Percentiles rank a stretch among this genome's conserved stretches.
phyloP scores from a whole-genome alignment of 805 yeast genomes.

The Yamadazyma phyllophila region DNA sequence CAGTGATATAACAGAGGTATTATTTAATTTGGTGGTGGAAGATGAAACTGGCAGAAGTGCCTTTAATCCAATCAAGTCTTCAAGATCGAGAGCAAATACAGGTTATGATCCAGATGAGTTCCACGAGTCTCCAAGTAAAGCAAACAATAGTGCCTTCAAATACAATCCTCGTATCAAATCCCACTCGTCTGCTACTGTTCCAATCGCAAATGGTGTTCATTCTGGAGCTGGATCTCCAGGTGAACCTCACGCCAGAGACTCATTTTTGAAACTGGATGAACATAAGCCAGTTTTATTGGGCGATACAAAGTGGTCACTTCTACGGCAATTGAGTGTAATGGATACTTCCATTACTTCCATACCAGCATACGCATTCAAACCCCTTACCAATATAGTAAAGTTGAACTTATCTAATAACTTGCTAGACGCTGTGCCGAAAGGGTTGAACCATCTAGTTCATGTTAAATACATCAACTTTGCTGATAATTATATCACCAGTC shows the following conservation, averaged over 20 bases:
- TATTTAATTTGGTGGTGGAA: conserved; percentile 52
- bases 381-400: conserved; percentile 39
- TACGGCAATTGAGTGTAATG: conserved; percentile 40
- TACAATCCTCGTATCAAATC: conserved; percentile 23
- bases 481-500: conserved; percentile 38
- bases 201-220: neutral
- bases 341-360: conserved; percentile 39
- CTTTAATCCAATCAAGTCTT: conserved; percentile 11
- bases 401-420: conserved; percentile 57
- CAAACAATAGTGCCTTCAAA: conserved; percentile 24
- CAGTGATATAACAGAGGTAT: conserved; percentile 50
- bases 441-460: conserved; percentile 47
- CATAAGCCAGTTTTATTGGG: conserved; percentile 15
- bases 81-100: conserved; percentile 9
- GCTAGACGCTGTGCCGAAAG: conserved; percentile 50
- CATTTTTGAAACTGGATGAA: conserved; percentile 6
- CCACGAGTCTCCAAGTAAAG: conserved; percentile 3
- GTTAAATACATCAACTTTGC: conserved; percentile 47
- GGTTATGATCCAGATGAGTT: conserved; percentile 7
- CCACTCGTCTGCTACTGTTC: conserved; percentile 10
- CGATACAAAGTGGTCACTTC: conserved; percentile 38
- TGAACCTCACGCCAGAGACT: conserved; percentile 10
- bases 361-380: conserved; percentile 36
- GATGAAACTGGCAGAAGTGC: conserved; percentile 43
- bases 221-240: conserved; percentile 29